Percentiles rank a stretch among this genome's conserved stretches.
Conservation (phyloP, 2,329 filamentous ascomycete species). For the Cladophialophora psammophila region DNA sequence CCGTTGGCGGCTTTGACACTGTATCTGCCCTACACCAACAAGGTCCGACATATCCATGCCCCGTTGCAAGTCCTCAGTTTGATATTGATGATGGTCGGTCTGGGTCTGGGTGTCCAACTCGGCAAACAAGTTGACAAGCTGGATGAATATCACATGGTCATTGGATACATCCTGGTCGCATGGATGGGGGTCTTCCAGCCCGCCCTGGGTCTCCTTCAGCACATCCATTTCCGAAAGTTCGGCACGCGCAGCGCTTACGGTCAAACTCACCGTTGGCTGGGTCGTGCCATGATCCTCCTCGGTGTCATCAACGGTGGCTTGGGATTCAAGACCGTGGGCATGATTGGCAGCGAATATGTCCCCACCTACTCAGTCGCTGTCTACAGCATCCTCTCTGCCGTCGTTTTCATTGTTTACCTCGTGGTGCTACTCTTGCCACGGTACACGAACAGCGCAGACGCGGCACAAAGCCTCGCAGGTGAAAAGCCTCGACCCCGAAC, state of each 20-base stretch:
- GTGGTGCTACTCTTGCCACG: conserved; percentile 34
- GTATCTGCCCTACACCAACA: conserved; percentile 50
- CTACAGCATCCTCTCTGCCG: conserved; percentile 59
- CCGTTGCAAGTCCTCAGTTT: conserved; percentile 58
- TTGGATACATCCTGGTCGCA: conserved; percentile 61
- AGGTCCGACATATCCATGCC: conserved; percentile 54
- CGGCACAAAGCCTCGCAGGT: conserved; percentile 17
- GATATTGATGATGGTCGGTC: conserved; percentile 56
- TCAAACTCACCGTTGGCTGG: conserved; percentile 63
- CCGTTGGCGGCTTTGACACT: conserved; percentile 45
- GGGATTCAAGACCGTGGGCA: conserved; percentile 57
- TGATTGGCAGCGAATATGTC: conserved; percentile 45
- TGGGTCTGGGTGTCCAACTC: conserved; percentile 61
- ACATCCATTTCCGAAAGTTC: conserved; percentile 58
- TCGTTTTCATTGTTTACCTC: conserved; percentile 57
- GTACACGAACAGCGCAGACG: conserved; percentile 3
- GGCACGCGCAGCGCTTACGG: conserved; percentile 47
- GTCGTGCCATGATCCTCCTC: conserved; percentile 58
- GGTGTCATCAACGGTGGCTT: conserved; percentile 66
- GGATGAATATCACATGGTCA: conserved; percentile 57
- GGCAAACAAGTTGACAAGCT: conserved; percentile 51
- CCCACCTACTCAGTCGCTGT: conserved; percentile 51
- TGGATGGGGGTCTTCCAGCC: conserved; percentile 65
- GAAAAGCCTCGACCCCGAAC: conserved; percentile 34
- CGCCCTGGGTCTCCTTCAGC: conserved; percentile 60